Percentiles rank a stretch among this genome's conserved stretches.
phyloP scores from a whole-genome alignment of 306 rosid genomes.

The Prinsepia uniflora region DNA sequence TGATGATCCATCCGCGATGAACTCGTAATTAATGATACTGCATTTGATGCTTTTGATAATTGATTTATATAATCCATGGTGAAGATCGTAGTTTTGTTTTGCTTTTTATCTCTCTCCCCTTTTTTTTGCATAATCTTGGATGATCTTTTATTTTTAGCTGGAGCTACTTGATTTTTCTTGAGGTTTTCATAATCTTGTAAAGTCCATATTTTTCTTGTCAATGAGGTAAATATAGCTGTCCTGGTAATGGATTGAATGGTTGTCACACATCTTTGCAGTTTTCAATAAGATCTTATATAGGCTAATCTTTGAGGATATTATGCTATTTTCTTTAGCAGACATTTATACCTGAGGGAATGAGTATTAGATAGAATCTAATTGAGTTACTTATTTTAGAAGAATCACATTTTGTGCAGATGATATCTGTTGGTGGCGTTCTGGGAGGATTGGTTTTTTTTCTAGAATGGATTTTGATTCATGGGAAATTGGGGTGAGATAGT shows the following conservation, averaged over 20 bases:
- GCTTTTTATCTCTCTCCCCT: neutral
- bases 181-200: neutral
- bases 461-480: neutral
- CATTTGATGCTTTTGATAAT: constrained; percentile 1
- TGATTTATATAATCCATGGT: neutral
- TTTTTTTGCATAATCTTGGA: neutral
- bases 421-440: too few relatives aligned
- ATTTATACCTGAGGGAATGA: neutral
- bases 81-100: constrained; percentile 5
- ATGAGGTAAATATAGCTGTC: neutral
- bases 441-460: neutral
- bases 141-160: neutral
- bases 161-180: neutral
- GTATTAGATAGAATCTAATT: neutral
- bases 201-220: neutral
- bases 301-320: neutral
- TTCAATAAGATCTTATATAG: neutral
- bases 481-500: neutral
- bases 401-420: too few relatives aligned
- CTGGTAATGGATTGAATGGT: neutral
- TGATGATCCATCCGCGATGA: neutral
- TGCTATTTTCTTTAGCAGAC: neutral
- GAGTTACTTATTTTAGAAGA: neutral
- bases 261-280: neutral
- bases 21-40: neutral